These are phyloP conservation scores for Triticum turgidum DNA, from an alignment of 176 grass and related monocot species.

Conservation along the genomic window DNA sequence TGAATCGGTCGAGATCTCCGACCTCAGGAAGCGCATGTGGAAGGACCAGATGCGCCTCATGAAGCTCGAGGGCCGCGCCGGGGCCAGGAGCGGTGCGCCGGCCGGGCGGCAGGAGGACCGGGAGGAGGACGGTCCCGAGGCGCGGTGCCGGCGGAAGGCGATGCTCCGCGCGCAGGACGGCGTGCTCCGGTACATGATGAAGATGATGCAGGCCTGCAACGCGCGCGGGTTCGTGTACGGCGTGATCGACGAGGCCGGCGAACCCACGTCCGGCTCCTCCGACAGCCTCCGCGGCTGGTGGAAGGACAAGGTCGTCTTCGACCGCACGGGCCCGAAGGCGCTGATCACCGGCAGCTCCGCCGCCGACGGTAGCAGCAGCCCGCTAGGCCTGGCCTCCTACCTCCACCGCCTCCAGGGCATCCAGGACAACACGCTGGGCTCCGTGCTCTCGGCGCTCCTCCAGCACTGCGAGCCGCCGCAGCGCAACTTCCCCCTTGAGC, in stretches of 20 bases:
- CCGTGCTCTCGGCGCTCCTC: constrained; percentile 40
- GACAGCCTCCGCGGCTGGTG: constrained; percentile 70
- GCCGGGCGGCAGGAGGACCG: too few relatives aligned
- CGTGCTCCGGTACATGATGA: constrained; percentile 77
- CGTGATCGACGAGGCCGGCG: constrained; percentile 56
- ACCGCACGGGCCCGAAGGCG: constrained; percentile 48
- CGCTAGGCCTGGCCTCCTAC: neutral
- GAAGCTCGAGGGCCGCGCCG: neutral
- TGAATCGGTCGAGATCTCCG: neutral
- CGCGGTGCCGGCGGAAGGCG: constrained; percentile 43
- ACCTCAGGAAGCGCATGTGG: neutral
- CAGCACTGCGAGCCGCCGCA: constrained; percentile 27
- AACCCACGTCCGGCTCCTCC: constrained; percentile 66
- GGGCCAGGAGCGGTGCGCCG: too few relatives aligned
- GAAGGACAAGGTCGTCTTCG: constrained; percentile 75
- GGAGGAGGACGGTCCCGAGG: constrained; percentile 17
- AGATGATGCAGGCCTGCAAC: constrained; percentile 70
- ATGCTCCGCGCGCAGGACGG: constrained; percentile 66
- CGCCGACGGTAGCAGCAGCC: neutral
- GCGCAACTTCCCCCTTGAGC: constrained; percentile 17
- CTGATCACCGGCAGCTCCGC: neutral
- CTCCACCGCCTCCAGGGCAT: constrained; percentile 52
- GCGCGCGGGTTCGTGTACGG: constrained; percentile 83
- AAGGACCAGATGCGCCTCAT: neutral
- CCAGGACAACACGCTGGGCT: constrained; percentile 66